These are phyloP conservation scores for Vigna reflexopilosa DNA, from an alignment of 306 rosid species.

Conservation along the genomic window DNA sequence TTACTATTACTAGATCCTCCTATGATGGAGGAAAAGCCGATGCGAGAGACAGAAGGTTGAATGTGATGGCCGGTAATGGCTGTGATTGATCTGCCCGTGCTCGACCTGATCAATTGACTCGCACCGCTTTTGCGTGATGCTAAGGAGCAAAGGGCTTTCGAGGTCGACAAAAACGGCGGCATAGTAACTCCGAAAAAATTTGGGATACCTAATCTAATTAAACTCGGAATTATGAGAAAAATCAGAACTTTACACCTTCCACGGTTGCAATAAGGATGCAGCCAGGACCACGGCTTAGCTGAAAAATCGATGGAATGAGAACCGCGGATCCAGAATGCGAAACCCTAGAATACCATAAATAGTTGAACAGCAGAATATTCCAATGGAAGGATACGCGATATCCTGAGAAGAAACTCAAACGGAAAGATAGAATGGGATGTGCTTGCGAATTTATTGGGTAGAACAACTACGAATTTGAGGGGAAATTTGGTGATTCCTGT, in stretches of 20 bases:
- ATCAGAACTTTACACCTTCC: slow-evolving; percentile 1
- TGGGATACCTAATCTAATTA: slow-evolving; percentile 43
- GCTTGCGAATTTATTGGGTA: not conserved
- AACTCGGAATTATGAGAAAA: slow-evolving; percentile 1
- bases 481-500: not conserved
- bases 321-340: slow-evolving; percentile 5
- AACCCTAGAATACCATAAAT: slow-evolving; percentile 38
- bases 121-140: slow-evolving; percentile 52
- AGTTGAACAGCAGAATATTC: not conserved
- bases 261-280: not conserved
- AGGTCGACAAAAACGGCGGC: slow-evolving; percentile 73
- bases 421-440: not conserved
- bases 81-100: slow-evolving; percentile 49
- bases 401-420: not conserved
- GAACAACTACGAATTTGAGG: not conserved
- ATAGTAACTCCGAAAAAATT: slow-evolving; percentile 44
- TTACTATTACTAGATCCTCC: slow-evolving; percentile 35
- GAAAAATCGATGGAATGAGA: not conserved
- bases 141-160: slow-evolving; percentile 64
- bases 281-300: not conserved
- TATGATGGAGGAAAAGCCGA: slow-evolving; percentile 4
- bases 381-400: slow-evolving; percentile 5
- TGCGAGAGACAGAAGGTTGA: slow-evolving; percentile 41
- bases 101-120: slow-evolving; percentile 51
- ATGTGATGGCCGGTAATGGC: slow-evolving; percentile 48